Evolutionary conservation across 768 basidiomycete species (phyloP).

Genomic region (Tylopilus sp.): DNA sequence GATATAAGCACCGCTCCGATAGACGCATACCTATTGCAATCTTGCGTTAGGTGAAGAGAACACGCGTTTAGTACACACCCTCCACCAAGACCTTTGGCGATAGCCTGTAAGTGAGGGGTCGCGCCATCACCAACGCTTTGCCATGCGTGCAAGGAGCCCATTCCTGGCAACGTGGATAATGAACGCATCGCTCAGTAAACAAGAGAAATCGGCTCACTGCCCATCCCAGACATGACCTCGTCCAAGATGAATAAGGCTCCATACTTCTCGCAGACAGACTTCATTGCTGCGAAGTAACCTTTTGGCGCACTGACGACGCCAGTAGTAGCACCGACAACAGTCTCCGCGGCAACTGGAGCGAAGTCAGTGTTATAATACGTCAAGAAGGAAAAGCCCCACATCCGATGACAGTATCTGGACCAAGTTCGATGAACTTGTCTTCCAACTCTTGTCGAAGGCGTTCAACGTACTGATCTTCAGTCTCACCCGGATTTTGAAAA

Average conservation of each 20-base stretch:
- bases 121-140: constrained; percentile 75
- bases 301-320: constrained; percentile 75
- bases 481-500: constrained; percentile 67
- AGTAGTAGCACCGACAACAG: constrained; percentile 83
- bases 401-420: constrained; percentile 77
- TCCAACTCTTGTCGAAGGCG: constrained; percentile 79
- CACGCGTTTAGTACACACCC: constrained; percentile 48
- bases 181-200: neutral
- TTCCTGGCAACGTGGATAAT: constrained; percentile 43
- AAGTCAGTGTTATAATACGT: neutral
- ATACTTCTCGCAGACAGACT: constrained; percentile 74
- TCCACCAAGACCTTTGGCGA: constrained; percentile 89
- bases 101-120: constrained; percentile 80
- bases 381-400: constrained; percentile 44
- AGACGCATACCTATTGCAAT: constrained; percentile 59
- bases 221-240: constrained; percentile 93
- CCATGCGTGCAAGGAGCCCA: constrained; percentile 88
- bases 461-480: constrained; percentile 75
- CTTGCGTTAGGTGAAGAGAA: constrained; percentile 5
- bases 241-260: constrained; percentile 78
- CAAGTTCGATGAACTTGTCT: constrained; percentile 78
- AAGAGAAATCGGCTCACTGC: constrained; percentile 50
- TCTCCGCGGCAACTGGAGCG: constrained; percentile 69
- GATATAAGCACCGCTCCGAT: constrained; percentile 83
- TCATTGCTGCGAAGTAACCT: constrained; percentile 85